Percentiles rank a stretch among this genome's conserved stretches.
phyloP scores from a whole-genome alignment of 2,329 filamentous ascomycete genomes.

The Colletotrichum sidae region DNA sequence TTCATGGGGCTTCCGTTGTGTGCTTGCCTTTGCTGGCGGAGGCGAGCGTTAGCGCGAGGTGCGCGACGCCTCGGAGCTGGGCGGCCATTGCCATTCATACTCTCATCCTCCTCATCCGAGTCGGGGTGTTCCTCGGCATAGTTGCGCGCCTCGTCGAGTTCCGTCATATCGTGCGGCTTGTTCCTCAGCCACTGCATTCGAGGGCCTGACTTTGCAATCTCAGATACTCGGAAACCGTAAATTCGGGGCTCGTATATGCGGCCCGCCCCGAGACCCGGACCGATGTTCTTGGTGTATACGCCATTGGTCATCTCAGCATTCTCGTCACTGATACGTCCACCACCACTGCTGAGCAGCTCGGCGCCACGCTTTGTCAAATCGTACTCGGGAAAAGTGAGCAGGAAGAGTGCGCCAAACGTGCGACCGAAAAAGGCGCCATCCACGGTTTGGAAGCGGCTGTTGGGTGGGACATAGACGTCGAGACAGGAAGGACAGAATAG shows the following conservation, averaged over 20 bases:
- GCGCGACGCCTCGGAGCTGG: conserved; percentile 57
- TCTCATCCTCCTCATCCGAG: conserved; percentile 68
- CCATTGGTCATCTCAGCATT: conserved; percentile 78
- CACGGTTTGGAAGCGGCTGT: conserved; percentile 96
- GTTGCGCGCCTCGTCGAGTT: conserved; percentile 82
- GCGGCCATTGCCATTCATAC: conserved; percentile 56
- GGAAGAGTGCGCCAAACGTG: conserved; percentile 96
- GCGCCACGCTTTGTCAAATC: conserved; percentile 81
- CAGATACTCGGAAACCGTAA: conserved; percentile 95
- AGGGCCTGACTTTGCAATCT: conserved; percentile 88
- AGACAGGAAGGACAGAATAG: conserved; percentile 97
- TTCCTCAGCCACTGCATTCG: conserved; percentile 97
- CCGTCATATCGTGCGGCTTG: conserved; percentile 81
- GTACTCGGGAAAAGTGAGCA: conserved; percentile 98
- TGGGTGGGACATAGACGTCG: conserved; percentile 96
- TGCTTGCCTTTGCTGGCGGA: conserved; percentile 55
- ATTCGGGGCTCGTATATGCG: conserved; percentile 96
- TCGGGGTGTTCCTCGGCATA: conserved; percentile 66
- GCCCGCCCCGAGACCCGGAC: conserved; percentile 82
- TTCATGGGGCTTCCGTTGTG: conserved; percentile 69
- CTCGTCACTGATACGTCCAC: conserved; percentile 54
- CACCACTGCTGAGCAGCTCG: conserved; percentile 61
- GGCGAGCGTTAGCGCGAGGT: conserved; percentile 52
- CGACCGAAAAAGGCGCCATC: conserved; percentile 98
- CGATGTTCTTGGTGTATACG: conserved; percentile 86